A percentile compares a stretch with the other conserved stretches of the same genome.
These are phyloP conservation scores for Seiridium unicorne DNA, from an alignment of 2,329 filamentous ascomycete genomes.

Conservation along the genomic window DNA sequence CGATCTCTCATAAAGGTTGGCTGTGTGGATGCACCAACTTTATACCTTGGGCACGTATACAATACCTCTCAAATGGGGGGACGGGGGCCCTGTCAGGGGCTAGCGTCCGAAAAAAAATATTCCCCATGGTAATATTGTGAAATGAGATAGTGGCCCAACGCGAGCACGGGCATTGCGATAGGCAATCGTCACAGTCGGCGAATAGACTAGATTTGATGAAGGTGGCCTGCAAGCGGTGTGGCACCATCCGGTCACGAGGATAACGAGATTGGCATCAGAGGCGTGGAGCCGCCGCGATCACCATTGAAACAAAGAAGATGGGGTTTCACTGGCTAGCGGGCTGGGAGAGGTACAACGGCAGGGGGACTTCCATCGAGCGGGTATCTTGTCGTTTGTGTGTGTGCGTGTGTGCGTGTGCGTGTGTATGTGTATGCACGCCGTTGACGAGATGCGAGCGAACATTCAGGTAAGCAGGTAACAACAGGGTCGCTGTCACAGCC, in stretches of 20 bases:
- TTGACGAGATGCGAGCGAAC: too few relatives aligned
- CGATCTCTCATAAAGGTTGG: slow-evolving; percentile 13
- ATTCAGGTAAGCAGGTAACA: too few relatives aligned
- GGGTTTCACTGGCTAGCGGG: background rate
- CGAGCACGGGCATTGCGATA: slow-evolving; percentile 1
- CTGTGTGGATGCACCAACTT: slow-evolving; percentile 17
- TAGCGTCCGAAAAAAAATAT: slow-evolving; percentile 1
- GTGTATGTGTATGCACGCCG: too few relatives aligned
- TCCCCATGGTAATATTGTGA: slow-evolving; percentile 3
- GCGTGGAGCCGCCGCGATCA: slow-evolving; percentile 1
- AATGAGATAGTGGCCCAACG: slow-evolving; percentile 8
- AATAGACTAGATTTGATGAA: slow-evolving; percentile 1
- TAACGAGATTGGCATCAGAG: background rate
- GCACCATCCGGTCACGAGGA: slow-evolving; percentile 8
- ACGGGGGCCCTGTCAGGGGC: background rate
- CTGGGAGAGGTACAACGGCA: background rate
- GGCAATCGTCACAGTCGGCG: slow-evolving; percentile 4
- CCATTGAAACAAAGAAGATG: background rate
- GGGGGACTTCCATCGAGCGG: background rate
- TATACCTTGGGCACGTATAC: slow-evolving; percentile 1
- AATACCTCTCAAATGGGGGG: background rate
- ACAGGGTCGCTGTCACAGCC: too few relatives aligned
- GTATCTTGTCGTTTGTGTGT: background rate
- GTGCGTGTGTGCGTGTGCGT: too few relatives aligned
- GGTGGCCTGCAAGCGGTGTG: slow-evolving; percentile 7